Percentiles rank a stretch among this genome's conserved stretches.
Conservation (phyloP, 108 stramenopile species). For the Fragilaria radians region DNA sequence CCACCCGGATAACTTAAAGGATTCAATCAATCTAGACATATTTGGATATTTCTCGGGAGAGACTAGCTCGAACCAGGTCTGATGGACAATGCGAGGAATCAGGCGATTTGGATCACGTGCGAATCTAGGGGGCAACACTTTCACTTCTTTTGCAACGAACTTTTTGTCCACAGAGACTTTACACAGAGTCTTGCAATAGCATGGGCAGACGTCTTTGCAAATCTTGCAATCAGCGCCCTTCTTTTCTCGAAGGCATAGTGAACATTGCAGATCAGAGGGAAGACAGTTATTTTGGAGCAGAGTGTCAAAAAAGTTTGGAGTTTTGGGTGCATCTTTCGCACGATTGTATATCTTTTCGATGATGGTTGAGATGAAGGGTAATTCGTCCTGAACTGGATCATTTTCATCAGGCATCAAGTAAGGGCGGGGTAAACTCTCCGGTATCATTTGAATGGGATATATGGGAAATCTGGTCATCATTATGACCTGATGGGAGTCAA, state of each 20-base stretch:
- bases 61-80: conserved; percentile 59
- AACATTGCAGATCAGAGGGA: conserved; percentile 39
- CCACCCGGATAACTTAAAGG: conserved; percentile 69
- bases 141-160: conserved; percentile 48
- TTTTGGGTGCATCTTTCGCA: conserved; percentile 20
- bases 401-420: conserved; percentile 13
- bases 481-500: conserved; percentile 35
- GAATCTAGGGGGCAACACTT: conserved; percentile 45
- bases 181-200: conserved; percentile 70
- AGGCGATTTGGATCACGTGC: conserved; percentile 52
- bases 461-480: conserved; percentile 54
- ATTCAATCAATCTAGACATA: conserved; percentile 58
- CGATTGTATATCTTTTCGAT: conserved; percentile 36
- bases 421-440: conserved; percentile 19
- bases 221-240: conserved; percentile 47
- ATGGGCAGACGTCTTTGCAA: conserved; percentile 41
- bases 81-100: conserved; percentile 74
- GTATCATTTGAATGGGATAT: conserved; percentile 60
- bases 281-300: conserved; percentile 38
- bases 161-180: conserved; percentile 42
- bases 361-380: conserved; percentile 69
- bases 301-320: conserved; percentile 38
- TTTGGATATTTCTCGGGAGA: conserved; percentile 54
- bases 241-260: conserved; percentile 63
- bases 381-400: conserved; percentile 16